Evolutionary conservation across 2,329 filamentous ascomycete species (phyloP), one percentile per base, ranked within the genome.

Genomic region (Didymella segeticola): DNA sequence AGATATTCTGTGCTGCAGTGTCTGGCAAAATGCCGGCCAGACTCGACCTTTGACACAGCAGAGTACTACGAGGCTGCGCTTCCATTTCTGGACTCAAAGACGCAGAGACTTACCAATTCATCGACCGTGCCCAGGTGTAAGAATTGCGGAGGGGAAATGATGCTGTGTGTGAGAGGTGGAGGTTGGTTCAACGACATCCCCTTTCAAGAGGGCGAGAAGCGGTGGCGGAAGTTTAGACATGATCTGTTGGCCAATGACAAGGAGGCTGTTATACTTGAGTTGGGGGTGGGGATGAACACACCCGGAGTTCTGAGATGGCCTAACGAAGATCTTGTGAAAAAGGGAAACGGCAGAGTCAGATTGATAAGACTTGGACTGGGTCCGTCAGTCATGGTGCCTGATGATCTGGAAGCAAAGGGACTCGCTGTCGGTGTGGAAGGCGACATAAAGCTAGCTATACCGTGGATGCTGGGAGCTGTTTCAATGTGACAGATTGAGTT

Each of bases 1-100:
- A 54, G 63, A 1, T 74, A 74, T 31, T 48, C 59, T 0, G 53
- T 71, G 2, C 49, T 74, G 5, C 71, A 74, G 37, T 74, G 71
- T 33, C 33, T 70, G 7, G 56, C 45, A 0, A 68, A 67, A 20
- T 74, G 71, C 45, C 60, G 63, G 1, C 54, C 62, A 0, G 66
- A 73, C 14, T 66, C 72, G 3, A 67, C 64, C 5, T 66, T 65
- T 17, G 43, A 53, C 5, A 63, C 61, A 1, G 27, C 47, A 12
- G 52, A 58, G 14, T 65, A 56, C n/a, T 57, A 70, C 4, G 61
- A 67, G 12, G 59, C 45, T 3, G 70, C 65, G 2, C 43, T 61
- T 1, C 59, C 64, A 6, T 54, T 50, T 15, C 29, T 72, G 9
- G 64, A 68, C 20, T 47, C 56, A 1, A 43, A 49, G 4, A 64